Evolutionary conservation across 2,329 filamentous ascomycete species (phyloP).

Genomic region (Claviceps arundinis): DNA sequence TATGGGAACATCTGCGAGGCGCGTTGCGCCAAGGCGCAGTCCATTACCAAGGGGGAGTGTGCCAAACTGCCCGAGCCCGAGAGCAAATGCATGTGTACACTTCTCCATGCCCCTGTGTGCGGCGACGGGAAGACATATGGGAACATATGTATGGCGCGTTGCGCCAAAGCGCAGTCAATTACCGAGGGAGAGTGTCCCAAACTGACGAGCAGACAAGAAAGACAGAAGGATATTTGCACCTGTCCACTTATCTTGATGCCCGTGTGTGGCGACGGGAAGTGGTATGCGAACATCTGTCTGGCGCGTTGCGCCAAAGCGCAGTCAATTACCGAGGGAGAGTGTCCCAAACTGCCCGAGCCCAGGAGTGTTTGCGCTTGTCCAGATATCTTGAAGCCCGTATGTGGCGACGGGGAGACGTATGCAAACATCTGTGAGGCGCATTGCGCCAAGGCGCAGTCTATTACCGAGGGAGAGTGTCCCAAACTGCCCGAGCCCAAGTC

Average conservation of each 20-base stretch:
- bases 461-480: conserved; percentile 17
- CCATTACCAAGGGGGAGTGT: not conserved
- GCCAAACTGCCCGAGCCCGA: not conserved
- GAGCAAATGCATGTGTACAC: not conserved
- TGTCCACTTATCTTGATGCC: rapidly evolving
- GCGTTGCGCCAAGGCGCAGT: not conserved
- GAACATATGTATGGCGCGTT: too few species aligned
- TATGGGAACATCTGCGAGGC: not conserved
- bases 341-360: too few species aligned
- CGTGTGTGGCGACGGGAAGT: not conserved
- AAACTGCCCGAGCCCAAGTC: too few species aligned
- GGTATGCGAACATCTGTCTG: rapidly evolving
- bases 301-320: conserved; percentile 15
- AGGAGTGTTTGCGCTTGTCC: too few species aligned
- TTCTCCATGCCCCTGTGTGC: too few species aligned
- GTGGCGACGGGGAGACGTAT: not conserved
- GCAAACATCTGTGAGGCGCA: not conserved
- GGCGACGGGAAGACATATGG: too few species aligned
- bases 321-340: conserved; percentile 28
- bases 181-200: too few species aligned
- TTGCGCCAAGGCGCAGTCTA: conserved; percentile 27
- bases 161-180: too few species aligned
- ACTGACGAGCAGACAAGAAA: too few species aligned
- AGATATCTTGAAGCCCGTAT: too few species aligned
- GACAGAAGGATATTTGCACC: too few species aligned